phyloP scores from a whole-genome alignment of 805 yeast genomes.

The Ogataea philodendri region DNA sequence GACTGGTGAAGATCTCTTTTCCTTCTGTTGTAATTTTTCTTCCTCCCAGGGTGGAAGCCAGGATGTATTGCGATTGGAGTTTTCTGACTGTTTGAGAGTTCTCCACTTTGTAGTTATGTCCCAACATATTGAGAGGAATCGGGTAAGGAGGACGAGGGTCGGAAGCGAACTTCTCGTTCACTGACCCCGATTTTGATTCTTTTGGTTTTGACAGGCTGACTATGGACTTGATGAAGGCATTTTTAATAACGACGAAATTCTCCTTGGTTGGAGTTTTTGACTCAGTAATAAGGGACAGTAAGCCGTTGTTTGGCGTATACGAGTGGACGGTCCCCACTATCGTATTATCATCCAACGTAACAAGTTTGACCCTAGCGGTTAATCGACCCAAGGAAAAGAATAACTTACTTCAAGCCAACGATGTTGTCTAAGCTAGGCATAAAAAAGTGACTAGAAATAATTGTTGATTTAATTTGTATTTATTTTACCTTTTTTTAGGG shows the following conservation, averaged over 20 bases:
- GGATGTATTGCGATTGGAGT: slow-evolving; percentile 25
- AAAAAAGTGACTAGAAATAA: neutral
- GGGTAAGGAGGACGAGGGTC: slow-evolving; percentile 23
- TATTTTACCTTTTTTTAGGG: slow-evolving; percentile 2
- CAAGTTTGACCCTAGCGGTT: slow-evolving; percentile 52
- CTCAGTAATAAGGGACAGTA: slow-evolving; percentile 38
- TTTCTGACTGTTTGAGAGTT: slow-evolving; percentile 19
- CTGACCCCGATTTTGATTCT: neutral
- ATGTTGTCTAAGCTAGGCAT: slow-evolving; percentile 34
- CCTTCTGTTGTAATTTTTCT: slow-evolving; percentile 30
- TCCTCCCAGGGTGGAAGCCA: slow-evolving; percentile 23
- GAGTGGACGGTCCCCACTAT: slow-evolving; percentile 65
- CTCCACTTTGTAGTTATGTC: slow-evolving; percentile 19
- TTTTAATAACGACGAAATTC: slow-evolving; percentile 52
- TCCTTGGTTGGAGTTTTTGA: slow-evolving; percentile 25
- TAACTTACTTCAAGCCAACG: slow-evolving; percentile 36
- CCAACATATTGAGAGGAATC: slow-evolving; percentile 19
- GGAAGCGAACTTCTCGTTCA: slow-evolving; percentile 25
- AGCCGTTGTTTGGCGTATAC: slow-evolving; percentile 48
- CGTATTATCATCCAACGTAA: slow-evolving; percentile 55
- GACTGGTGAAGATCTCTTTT: slow-evolving; percentile 24
- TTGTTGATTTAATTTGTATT: neutral
- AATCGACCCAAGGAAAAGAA: no score
- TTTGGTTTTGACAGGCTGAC: slow-evolving; percentile 42
- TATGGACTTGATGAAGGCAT: slow-evolving; percentile 55